Base-by-base conservation (phyloP, 805 yeast species). In the Starmerella sirachaensis region DNA sequence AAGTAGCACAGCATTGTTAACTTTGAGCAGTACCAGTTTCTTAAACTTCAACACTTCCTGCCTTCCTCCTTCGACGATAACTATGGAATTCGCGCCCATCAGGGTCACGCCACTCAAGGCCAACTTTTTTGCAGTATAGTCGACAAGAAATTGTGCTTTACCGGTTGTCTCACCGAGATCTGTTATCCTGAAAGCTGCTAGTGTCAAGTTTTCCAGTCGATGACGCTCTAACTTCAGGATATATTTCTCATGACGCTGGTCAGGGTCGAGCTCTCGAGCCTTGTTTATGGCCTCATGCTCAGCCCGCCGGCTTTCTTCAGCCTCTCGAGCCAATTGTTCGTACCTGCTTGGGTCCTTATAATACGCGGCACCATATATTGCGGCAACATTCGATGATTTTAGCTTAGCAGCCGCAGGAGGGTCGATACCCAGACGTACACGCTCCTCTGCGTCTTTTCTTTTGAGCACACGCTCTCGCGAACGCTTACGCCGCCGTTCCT, bases 361-460 rank as follows among this genome's bases (percentile, higher is more conserved):
- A 6, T 91, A 83, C 41, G 82, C 93, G 49, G 81, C 74, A 2
- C 96, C 82, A 33, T 80, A 62, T 0, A 84, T 94, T 49, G 70
- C 78, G 85, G 84, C 82, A 57, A 91, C 66, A 54, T 88, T 91
- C 29, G 78, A 72, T 30, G 84, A 63, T 51, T 79, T 82, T 18
- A 91, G 79, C 57, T 88, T 91, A 3, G 95, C 93, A 5, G 78
- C 78, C 0, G 95, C 94, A 5, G 93, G 78, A 0, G 93, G 79
- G 32, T 78, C 82, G 14, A 86, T 59, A 0, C 98, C 98, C 5
- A 82, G 61, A 40, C 76, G 70, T 18, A 86, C 76, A 31, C 79
- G 64, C 48, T 83, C 88, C 53, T 83, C 94, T 40, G 70, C 66
- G 31, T 78, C 91, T 49, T 76, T 75, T 43, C 74, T 72, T 43